Evolutionary conservation across 257 asterid genomes (phyloP), one percentile per base, ranked within the genome.

Genomic region (Coffea canephora): DNA sequence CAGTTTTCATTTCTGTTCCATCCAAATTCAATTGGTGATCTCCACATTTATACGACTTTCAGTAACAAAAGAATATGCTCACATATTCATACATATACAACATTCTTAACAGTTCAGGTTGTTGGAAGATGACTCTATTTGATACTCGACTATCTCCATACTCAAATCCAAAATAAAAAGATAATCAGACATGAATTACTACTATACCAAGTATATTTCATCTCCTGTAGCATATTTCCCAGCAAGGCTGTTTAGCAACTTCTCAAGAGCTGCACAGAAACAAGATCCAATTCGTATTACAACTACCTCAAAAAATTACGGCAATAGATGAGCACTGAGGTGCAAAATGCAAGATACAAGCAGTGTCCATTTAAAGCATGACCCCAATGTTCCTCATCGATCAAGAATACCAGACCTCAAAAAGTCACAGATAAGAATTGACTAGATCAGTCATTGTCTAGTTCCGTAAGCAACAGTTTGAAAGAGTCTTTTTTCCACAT

Each of bases 241-340:
- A 36, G 91, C 87, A 73, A 15, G 75, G 48, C 79, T 85, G 61
- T 76, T 78, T 82, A 92, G 89, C 78, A 92, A 87, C 84, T 83
- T 91, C 83, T 92, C 96, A 23, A 91, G 96, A 80, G 93, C 97
- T 92, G 92, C 68, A 82, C 50, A 31, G 43, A 72, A 70, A 19
- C 16, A 49, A 41, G 43, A 49, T n/a, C 36, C 6, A 11, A 13
- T 74, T 66, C 43, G 54, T 36, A 48, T 83, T 43, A 85, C 62
- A 49, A 77, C 36, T 66, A 65, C 8, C 46, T 18, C 18, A 16
- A 23, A 31, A 41, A 68, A 36, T 31, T 36, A 68, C 67, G 23
- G 31, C 67, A 39, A 39, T 62, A 8, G 68, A 62, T 13, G 8
- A n/a, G 8, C 1, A 19, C n/a, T 13, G 8, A 57, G 43, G 43